Conservation (phyloP, 805 yeast species). For the Spathaspora sp. region DNA sequence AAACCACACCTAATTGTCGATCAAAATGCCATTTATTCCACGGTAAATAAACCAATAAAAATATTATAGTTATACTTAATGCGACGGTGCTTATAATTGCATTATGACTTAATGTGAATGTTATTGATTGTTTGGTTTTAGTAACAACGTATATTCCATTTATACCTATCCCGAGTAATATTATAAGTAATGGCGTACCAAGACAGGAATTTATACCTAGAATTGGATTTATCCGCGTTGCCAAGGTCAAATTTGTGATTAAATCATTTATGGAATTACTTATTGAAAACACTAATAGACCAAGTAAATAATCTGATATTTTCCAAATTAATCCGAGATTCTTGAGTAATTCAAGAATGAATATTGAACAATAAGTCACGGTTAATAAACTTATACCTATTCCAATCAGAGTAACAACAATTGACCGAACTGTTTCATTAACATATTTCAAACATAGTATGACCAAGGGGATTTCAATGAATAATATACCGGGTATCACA, state of each 20-base stretch:
- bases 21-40: conserved; percentile 33
- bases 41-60: conserved; percentile 25
- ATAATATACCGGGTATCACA: not conserved
- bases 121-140: conserved; percentile 4
- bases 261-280: conserved; percentile 53
- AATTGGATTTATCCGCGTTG: conserved; percentile 32
- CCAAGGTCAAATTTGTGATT: conserved; percentile 46
- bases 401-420: conserved; percentile 14
- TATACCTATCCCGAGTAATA: conserved; percentile 48
- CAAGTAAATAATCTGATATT: conserved; percentile 46
- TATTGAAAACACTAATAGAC: conserved; percentile 45
- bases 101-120: conserved; percentile 19
- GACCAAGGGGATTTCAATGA: conserved; percentile 4
- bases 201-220: conserved; percentile 50
- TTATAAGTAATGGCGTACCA: conserved; percentile 50
- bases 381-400: conserved; percentile 22
- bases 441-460: conserved; percentile 1
- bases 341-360: conserved; percentile 29
- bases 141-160: conserved; percentile 34
- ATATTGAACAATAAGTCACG: conserved; percentile 22
- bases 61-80: conserved; percentile 18
- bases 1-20: conserved; percentile 22
- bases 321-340: conserved; percentile 42
- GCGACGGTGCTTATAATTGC: conserved; percentile 22
- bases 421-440: conserved; percentile 2